Percentiles rank a stretch among this genome's conserved stretches.
phyloP scores from a whole-genome alignment of 1,284 basidiomycete species.

The Spongispora temasekensis region DNA sequence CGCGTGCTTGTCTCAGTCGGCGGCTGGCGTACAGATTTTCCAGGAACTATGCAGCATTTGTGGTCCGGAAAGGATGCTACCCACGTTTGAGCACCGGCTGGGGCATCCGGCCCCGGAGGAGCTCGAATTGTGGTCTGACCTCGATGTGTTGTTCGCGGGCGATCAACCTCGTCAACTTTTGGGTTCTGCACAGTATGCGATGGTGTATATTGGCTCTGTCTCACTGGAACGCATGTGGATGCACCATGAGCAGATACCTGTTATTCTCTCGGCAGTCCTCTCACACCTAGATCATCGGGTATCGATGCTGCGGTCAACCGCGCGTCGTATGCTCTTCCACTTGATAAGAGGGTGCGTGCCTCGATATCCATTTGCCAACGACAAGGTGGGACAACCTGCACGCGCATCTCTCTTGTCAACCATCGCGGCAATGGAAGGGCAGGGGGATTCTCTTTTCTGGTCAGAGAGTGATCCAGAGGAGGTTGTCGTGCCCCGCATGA shows the following conservation, averaged over 20 bases:
- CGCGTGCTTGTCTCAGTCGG: constrained; percentile 81
- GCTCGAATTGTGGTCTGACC: constrained; percentile 71
- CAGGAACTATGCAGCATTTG: constrained; percentile 85
- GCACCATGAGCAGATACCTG: constrained; percentile 67
- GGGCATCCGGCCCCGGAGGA: constrained; percentile 69
- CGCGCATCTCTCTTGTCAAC: constrained; percentile 50
- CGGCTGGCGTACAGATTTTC: constrained; percentile 74
- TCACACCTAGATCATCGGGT: constrained; percentile 83
- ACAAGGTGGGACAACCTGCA: constrained; percentile 49
- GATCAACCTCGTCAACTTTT: constrained; percentile 68
- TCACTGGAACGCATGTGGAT: constrained; percentile 82
- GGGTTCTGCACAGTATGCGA: constrained; percentile 83
- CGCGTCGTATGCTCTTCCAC: constrained; percentile 78
- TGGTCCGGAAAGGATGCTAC: constrained; percentile 82
- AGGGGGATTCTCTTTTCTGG: constrained; percentile 68
- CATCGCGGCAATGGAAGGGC: constrained; percentile 60
- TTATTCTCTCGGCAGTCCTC: constrained; percentile 81
- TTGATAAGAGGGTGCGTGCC: constrained; percentile 77
- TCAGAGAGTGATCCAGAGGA: constrained; percentile 63
- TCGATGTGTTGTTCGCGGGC: constrained; percentile 72
- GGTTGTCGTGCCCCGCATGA: constrained; percentile 67
- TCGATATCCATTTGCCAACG: constrained; percentile 65
- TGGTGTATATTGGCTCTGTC: constrained; percentile 84
- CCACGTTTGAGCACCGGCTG: constrained; percentile 71
- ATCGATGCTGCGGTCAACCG: constrained; percentile 68